phyloP scores from a whole-genome alignment of 371 early-diverging fungal species.

The Syncephalastrum contaminatum region DNA sequence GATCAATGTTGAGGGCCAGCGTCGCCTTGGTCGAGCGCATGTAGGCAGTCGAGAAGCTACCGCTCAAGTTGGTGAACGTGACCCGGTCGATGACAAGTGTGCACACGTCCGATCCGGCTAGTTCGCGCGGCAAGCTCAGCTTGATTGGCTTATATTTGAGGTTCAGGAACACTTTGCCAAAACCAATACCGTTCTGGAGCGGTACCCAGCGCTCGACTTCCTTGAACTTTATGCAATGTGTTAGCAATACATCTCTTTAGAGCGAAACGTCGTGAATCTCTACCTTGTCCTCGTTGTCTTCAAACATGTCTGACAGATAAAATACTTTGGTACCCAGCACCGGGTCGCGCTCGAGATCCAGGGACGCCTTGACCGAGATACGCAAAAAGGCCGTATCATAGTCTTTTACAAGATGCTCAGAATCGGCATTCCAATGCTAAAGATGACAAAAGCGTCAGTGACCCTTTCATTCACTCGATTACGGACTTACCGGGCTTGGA shows the following conservation, averaged over 20 bases:
- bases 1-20: conserved; percentile 28
- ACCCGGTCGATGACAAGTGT: conserved; percentile 29
- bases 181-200: conserved; percentile 32
- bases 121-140: conserved; percentile 21
- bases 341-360: conserved; percentile 37
- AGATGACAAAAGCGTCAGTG: too few species aligned
- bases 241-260: neutral
- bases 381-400: conserved; percentile 23
- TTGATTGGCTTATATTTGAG: conserved; percentile 36
- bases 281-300: conserved; percentile 22
- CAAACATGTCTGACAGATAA: conserved; percentile 25
- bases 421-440: conserved; percentile 36
- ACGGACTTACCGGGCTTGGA: conserved; percentile 26
- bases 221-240: conserved; percentile 14
- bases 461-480: neutral
- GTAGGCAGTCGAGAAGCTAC: conserved; percentile 11
- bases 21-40: conserved; percentile 16
- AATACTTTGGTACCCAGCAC: conserved; percentile 30
- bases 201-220: conserved; percentile 31
- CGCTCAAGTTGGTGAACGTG: conserved; percentile 11
- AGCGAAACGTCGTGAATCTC: neutral
- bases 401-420: conserved; percentile 33
- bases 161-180: conserved; percentile 25
- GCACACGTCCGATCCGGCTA: conserved; percentile 29
- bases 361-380: conserved; percentile 24